Conservation (phyloP, 768 basidiomycete genomes). For the Leccinum truebloodii region DNA sequence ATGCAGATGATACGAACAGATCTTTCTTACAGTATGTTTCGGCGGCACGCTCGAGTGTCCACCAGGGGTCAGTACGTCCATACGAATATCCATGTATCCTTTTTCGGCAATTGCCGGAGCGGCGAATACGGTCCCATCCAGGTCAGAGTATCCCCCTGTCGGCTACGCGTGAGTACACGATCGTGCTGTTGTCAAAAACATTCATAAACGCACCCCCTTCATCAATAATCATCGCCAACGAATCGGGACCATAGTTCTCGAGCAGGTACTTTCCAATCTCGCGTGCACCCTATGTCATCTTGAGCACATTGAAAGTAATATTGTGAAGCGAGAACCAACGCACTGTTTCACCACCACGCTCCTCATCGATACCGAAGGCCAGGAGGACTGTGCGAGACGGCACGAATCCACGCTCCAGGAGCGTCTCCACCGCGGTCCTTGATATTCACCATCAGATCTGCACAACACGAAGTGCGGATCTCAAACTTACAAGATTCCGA, state of each 20-base stretch:
- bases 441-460: background rate
- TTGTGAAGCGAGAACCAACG: background rate
- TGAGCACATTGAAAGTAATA: background rate
- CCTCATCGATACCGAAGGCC: slow-evolving; percentile 49
- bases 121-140: slow-evolving; percentile 27
- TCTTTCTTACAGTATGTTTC: slow-evolving; percentile 46
- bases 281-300: slow-evolving; percentile 40
- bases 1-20: background rate
- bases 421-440: background rate
- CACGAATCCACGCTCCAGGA: slow-evolving; percentile 30
- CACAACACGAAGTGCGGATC: background rate
- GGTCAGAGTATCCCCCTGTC: slow-evolving; percentile 30
- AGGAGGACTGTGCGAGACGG: slow-evolving; percentile 34
- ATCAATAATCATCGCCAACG: slow-evolving; percentile 55
- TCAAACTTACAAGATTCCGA: slow-evolving; percentile 36
- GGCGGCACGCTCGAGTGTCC: slow-evolving; percentile 59
- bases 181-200: background rate
- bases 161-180: background rate
- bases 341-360: slow-evolving; percentile 44
- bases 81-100: slow-evolving; percentile 43
- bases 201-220: slow-evolving; percentile 46
- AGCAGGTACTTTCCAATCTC: slow-evolving; percentile 41
- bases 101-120: slow-evolving; percentile 39
- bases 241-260: slow-evolving; percentile 45
- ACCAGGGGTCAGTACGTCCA: slow-evolving; percentile 47